Evolutionary conservation across 192 early-diverging fungal genomes (phyloP), one percentile per base, ranked within the genome.

Genomic region (Oehlia diaphana): DNA sequence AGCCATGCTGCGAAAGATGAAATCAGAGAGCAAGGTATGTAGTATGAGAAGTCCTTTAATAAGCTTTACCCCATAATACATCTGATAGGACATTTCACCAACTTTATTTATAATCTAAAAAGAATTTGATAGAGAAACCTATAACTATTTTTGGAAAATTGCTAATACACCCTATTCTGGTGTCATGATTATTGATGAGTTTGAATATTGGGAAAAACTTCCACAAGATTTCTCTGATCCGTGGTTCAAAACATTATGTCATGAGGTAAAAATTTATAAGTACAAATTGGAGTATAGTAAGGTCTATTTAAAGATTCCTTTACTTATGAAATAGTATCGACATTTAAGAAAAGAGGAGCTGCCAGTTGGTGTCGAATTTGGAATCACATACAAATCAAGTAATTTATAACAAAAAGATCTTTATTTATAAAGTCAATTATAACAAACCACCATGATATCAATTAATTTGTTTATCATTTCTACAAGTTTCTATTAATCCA

Each of bases 321-420:
- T 21, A 21, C 37, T 49, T 73, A 21, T 71, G 9, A 66, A 50
- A 9, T 72, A 87, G 85, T 90, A 87, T 77, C 79, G 82, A 74
- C 81, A 85, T 80, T 69, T 88, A 39, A 62, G 79, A 13, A 69
- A 76, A 49, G 68, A 82, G 23, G 89, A 92, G 28, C 79, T 94
- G 23, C 89, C 90, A n/a, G 39, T 80, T 2, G 84, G 83, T 16
- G 81, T 83, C 28, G 86, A 85, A 66, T 91, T 93, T 79, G 93
- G 93, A 9, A 86, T 85, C 63, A 78, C 82, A 19, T 93, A 92
- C 64, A 89, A 87, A 37, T 92, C 92, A 33, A 84, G 88, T 90
- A 82, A 53, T 44, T 85, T 58, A 6, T 75, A 9, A 65, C 68
- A 68, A 35, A 61, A 58, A 72, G 44, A 47, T 47, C 23, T 58